These are phyloP conservation scores for Mycena maculata DNA, from an alignment of 768 basidiomycete genomes.

Conservation along the genomic window DNA sequence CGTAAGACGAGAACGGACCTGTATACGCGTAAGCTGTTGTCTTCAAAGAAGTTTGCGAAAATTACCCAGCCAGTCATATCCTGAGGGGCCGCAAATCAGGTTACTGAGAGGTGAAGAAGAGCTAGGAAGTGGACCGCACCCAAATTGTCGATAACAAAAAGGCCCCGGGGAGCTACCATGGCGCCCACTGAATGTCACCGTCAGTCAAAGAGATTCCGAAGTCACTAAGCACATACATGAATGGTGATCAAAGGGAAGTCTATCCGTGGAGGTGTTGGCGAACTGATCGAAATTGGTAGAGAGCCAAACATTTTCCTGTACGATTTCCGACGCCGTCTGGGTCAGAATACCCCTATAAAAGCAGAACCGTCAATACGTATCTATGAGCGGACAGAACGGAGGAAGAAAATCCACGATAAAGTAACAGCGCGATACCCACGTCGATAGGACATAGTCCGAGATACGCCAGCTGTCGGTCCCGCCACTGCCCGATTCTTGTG, in stretches of 20 bases:
- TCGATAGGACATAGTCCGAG: constrained; percentile 56
- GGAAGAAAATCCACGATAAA: background rate
- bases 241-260: constrained; percentile 73
- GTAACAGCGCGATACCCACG: background rate
- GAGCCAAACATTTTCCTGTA: constrained; percentile 74
- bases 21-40: too few relatives aligned
- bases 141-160: constrained; percentile 68
- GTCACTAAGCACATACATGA: too few relatives aligned
- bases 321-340: constrained; percentile 67
- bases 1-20: too few relatives aligned
- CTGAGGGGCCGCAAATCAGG: too few relatives aligned
- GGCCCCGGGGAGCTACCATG: constrained; percentile 64
- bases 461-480: constrained; percentile 71
- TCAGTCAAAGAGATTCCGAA: too few relatives aligned
- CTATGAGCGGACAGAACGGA: too few relatives aligned
- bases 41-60: too few relatives aligned
- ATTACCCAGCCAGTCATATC: too few relatives aligned
- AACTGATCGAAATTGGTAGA: constrained; percentile 60
- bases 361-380: too few relatives aligned
- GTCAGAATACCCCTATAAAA: constrained; percentile 37
- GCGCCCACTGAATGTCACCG: too few relatives aligned
- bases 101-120: too few relatives aligned
- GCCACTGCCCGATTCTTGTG: constrained; percentile 72
- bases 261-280: constrained; percentile 54
- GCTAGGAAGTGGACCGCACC: too few relatives aligned